Percentiles rank a stretch among this genome's conserved stretches.
Evolutionary conservation across 2,329 filamentous ascomycete genomes (phyloP).

Genomic region (Capronia americana): DNA sequence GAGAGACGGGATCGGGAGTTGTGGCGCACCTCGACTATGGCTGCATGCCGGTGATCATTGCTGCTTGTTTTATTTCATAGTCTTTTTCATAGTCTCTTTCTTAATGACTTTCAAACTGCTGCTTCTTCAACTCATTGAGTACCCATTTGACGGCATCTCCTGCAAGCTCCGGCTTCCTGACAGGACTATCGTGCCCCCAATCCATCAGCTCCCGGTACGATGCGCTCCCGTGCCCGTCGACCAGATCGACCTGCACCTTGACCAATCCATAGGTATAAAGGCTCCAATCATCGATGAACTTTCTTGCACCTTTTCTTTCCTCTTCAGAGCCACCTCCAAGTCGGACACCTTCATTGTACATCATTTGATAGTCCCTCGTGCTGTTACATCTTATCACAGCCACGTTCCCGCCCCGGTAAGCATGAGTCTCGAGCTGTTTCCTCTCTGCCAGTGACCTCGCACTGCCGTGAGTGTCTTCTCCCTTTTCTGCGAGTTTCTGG

Average conservation of each 20-base stretch:
- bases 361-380: conserved; percentile 43
- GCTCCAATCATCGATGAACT: conserved; percentile 23
- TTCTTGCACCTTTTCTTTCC: conserved; percentile 35
- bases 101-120: background rate
- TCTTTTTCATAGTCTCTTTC: background rate
- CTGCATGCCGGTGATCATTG: background rate
- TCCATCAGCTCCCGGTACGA: conserved; percentile 10
- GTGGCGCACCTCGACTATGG: background rate
- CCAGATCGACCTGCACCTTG: conserved; percentile 18
- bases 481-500: background rate
- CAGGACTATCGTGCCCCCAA: conserved; percentile 13
- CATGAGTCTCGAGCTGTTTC: conserved; percentile 42
- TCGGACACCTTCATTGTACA: conserved; percentile 45
- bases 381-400: conserved; percentile 48
- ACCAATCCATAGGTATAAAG: conserved; percentile 18
- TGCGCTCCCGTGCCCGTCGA: conserved; percentile 9
- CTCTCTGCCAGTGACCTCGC: conserved; percentile 41
- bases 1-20: no score
- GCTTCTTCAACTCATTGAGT: background rate
- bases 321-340: conserved; percentile 46
- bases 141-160: conserved; percentile 15
- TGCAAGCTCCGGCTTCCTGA: conserved; percentile 13
- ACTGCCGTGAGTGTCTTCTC: conserved; percentile 24
- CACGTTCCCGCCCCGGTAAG: conserved; percentile 44
- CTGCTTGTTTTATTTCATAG: background rate